Conservation (phyloP, 257 asterid genomes). For the Gentiana straminea region DNA sequence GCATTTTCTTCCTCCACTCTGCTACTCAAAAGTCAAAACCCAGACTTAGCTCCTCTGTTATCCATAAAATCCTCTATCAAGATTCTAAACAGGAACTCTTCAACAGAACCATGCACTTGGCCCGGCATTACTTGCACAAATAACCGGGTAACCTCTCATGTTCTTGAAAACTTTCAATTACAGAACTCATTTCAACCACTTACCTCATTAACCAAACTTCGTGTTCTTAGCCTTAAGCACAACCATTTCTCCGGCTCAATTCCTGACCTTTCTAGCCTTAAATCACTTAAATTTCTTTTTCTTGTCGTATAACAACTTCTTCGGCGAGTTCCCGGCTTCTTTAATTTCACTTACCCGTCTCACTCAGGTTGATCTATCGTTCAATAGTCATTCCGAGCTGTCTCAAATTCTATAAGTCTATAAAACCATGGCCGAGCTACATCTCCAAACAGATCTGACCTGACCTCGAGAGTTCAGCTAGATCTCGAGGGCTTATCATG, state of each 20-base stretch:
- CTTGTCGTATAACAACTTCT: conserved; percentile 48
- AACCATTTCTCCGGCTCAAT: conserved; percentile 52
- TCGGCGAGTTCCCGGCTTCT: conserved; percentile 48
- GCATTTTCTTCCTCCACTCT: neutral
- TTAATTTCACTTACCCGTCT: conserved; percentile 29
- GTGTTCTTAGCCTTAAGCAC: conserved; percentile 59
- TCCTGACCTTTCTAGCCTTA: conserved; percentile 62
- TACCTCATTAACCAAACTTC: conserved; percentile 36
- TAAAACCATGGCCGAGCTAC: too few relatives aligned
- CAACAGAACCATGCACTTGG: conserved; percentile 61
- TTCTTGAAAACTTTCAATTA: conserved; percentile 50
- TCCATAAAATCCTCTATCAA: conserved; percentile 50
- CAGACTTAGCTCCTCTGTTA: conserved; percentile 34
- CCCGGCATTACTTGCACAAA: conserved; percentile 58
- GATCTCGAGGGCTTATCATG: too few relatives aligned
- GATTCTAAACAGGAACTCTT: conserved; percentile 50
- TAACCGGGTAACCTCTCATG: conserved; percentile 54
- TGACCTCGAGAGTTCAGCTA: too few relatives aligned
- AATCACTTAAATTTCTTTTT: conserved; percentile 42
- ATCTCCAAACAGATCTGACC: too few relatives aligned
- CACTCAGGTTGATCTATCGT: conserved; percentile 66
- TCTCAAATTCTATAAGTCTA: too few relatives aligned
- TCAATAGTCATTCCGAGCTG: conserved; percentile 5
- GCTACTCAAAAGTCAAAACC: conserved; percentile 25
- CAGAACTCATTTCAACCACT: conserved; percentile 34